Conservation (phyloP, 31 red algal species). For the Odonthalia washingtoniensis region DNA sequence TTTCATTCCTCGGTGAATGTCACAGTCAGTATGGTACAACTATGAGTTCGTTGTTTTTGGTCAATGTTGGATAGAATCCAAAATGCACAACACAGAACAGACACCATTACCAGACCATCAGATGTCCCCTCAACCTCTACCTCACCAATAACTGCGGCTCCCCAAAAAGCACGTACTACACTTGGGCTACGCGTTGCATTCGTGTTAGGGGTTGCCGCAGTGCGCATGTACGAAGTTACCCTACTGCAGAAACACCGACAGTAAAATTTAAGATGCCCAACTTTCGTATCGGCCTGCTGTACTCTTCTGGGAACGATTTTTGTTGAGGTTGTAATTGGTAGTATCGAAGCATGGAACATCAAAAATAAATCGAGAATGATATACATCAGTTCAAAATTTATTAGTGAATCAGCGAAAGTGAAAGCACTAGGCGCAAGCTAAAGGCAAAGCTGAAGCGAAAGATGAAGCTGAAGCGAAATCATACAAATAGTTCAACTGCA, state of each 20-base stretch:
- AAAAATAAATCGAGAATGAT: constrained; percentile 51
- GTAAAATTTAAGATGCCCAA: constrained; percentile 49
- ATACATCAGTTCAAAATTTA: constrained; percentile 39
- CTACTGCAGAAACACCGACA: constrained; percentile 23
- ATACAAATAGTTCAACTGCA: no score
- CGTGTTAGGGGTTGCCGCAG: constrained; percentile 43
- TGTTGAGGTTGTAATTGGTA: constrained; percentile 73
- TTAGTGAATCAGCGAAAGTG: background rate
- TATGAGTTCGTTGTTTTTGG: constrained; percentile 62
- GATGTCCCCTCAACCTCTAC: background rate
- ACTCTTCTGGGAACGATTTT: constrained; percentile 42
- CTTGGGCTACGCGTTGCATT: constrained; percentile 63
- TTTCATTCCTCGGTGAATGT: no score
- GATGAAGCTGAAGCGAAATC: no score
- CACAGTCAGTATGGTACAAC: no score
- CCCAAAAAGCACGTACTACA: background rate
- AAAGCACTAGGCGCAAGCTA: no score
- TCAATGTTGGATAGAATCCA: constrained; percentile 38
- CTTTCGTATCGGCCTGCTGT: constrained; percentile 57
- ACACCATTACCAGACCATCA: background rate
- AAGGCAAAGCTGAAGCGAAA: no score
- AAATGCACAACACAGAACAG: background rate
- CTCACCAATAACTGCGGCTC: background rate
- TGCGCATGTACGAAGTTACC: constrained; percentile 59
- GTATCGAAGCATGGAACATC: constrained; percentile 72